phyloP scores from a whole-genome alignment of 805 yeast species.

The Saccharomycopsis sp. region DNA sequence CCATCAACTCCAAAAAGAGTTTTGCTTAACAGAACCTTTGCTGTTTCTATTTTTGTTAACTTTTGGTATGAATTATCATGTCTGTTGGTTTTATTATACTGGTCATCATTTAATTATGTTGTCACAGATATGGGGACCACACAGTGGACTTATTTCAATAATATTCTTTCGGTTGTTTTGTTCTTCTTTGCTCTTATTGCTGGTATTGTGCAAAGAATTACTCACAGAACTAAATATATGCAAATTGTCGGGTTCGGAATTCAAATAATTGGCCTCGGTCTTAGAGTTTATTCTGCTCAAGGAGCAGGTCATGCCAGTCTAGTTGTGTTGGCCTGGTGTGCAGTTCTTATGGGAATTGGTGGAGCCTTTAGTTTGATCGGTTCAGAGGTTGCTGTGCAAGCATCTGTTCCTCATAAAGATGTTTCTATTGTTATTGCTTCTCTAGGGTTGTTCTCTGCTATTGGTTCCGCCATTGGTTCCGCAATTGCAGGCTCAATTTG shows the following conservation, averaged over 20 bases:
- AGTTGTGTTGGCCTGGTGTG: constrained; percentile 28
- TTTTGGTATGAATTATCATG: constrained; percentile 30
- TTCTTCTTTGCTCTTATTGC: constrained; percentile 35
- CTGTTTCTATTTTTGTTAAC: constrained; percentile 31
- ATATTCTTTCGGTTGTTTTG: constrained; percentile 32
- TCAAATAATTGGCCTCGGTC: constrained; percentile 32
- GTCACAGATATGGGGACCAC: constrained; percentile 28
- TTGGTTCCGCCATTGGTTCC: constrained; percentile 36
- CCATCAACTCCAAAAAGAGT: constrained; percentile 35
- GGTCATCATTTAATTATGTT: constrained; percentile 32
- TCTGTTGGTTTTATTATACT: constrained; percentile 27
- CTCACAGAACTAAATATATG: constrained; percentile 33
- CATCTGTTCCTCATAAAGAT: constrained; percentile 38
- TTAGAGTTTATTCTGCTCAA: constrained; percentile 22
- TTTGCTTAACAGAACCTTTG: constrained; percentile 33
- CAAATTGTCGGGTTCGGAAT: constrained; percentile 31
- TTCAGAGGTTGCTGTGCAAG: constrained; percentile 34
- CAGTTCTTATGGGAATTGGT: constrained; percentile 34
- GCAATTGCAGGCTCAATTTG: constrained; percentile 37
- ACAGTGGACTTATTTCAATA: constrained; percentile 35
- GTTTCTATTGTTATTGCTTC: constrained; percentile 35
- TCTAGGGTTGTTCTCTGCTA: constrained; percentile 29
- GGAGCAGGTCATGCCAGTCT: constrained; percentile 21
- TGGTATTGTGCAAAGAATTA: constrained; percentile 30
- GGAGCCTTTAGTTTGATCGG: constrained; percentile 35